Evolutionary conservation across 2,329 filamentous ascomycete genomes (phyloP), one percentile per base, ranked within the genome.

Genomic region (Alternaria rosae): DNA sequence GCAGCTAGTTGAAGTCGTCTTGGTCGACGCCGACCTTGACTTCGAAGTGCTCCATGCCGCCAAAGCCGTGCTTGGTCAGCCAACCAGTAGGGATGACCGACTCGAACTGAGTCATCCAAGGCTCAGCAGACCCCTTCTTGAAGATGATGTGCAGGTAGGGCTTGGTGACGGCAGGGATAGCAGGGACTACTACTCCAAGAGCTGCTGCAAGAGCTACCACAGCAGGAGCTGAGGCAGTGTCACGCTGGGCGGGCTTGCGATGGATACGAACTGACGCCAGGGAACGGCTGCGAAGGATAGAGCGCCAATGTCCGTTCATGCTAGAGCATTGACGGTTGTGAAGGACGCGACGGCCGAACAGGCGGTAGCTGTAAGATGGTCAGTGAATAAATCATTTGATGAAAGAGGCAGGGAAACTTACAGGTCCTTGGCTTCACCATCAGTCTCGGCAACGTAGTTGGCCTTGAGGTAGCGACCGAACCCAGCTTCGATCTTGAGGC

Each of bases 391-490:
- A 17, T 69, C 25, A 64, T 32, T 48, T 15, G 15, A 45, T 32
- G 30, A 21, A 4, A 38, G 35, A 23, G 9, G 12, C 9, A 38
- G 30, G 15, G 26, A 32, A 1, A 68, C 71, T 66, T 59, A 74
- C 71, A 77, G 55, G 43, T 77, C 75, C 56, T 76, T 77, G 8
- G 71, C 70, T 30, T 77, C 74, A 3, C 71, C 73, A 42, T 77
- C 74, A 6, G n/a, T n/a, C 32, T 65, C 59, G 4, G 69, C 64
- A 4, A 55, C 17, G 35, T 73, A 72, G 5, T 32, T 13, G 4
- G 10, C 21, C 15, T 62, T 60, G n/a, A 66, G 43, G 28, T 76
- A 77, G 6, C 74, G 66, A 9, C 75, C 74, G 38, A 77, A 76
- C 3, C 70, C 73, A 10, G 71, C 70, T 50, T 75, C 67, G 20